phyloP scores from a whole-genome alignment of 2,329 filamentous ascomycete species.

The Fusarium metavorans region DNA sequence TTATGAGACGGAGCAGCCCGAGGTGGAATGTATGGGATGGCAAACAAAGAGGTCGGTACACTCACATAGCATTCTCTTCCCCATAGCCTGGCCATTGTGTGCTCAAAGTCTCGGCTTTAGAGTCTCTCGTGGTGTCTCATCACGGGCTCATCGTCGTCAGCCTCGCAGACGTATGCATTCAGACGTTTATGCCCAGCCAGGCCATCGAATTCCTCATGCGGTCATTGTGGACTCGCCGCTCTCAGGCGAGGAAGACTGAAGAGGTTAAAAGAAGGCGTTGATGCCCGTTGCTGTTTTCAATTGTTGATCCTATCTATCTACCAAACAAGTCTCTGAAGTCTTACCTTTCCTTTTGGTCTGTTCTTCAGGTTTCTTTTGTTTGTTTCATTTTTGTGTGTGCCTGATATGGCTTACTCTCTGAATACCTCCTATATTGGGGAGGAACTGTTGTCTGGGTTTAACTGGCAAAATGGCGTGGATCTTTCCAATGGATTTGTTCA shows the following conservation, averaged over 20 bases:
- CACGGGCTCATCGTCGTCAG: conserved; percentile 17
- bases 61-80: conserved; percentile 27
- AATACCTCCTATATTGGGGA: conserved; percentile 57
- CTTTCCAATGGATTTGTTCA: conserved; percentile 76
- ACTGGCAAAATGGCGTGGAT: conserved; percentile 65
- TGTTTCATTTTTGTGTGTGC: conserved; percentile 13
- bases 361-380: conserved; percentile 12
- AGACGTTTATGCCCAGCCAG: conserved; percentile 29
- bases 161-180: conserved; percentile 37
- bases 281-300: conserved; percentile 12
- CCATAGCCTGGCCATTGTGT: background rate
- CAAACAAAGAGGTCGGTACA: conserved; percentile 27
- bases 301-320: conserved; percentile 3
- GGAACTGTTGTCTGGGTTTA: conserved; percentile 61
- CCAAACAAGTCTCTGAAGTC: conserved; percentile 6
- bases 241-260: conserved; percentile 13
- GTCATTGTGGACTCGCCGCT: conserved; percentile 11
- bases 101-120: no score
- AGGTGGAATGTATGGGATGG: conserved; percentile 39
- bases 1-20: conserved; percentile 1
- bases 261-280: conserved; percentile 36
- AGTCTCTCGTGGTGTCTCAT: conserved; percentile 38
- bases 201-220: conserved; percentile 35
- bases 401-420: conserved; percentile 56
- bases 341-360: conserved; percentile 6